Conservation (phyloP, 2,329 filamentous ascomycete species). For the Harringtonia aguacate region DNA sequence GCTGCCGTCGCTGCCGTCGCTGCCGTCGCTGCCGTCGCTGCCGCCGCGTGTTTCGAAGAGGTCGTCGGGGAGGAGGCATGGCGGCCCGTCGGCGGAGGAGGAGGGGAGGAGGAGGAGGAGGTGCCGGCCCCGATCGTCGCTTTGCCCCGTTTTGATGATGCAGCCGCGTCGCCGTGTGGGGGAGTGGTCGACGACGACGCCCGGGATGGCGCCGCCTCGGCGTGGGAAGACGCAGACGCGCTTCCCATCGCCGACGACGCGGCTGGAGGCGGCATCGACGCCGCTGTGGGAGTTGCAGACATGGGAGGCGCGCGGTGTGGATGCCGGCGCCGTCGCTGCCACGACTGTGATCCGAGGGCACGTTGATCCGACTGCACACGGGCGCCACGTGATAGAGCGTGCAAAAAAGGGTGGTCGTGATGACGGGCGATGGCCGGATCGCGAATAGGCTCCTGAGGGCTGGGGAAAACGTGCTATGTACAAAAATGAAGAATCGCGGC, state of each 20-base stretch:
- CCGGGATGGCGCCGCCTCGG: slow-evolving; percentile 3
- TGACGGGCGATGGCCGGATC: background rate
- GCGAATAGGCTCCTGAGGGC: background rate
- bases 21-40: no score
- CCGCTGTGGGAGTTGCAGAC: slow-evolving; percentile 31
- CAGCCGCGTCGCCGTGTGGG: background rate
- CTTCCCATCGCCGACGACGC: slow-evolving; percentile 2
- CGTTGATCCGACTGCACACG: background rate
- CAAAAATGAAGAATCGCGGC: slow-evolving; percentile 10
- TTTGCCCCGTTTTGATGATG: no score
- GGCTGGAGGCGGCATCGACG: slow-evolving; percentile 14
- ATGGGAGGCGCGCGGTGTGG: slow-evolving; percentile 23
- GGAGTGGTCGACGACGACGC: background rate
- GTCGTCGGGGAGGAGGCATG: background rate
- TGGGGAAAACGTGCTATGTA: slow-evolving; percentile 3
- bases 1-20: background rate
- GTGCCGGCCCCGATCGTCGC: no score
- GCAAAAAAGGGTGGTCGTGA: slow-evolving; percentile 1
- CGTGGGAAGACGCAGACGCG: slow-evolving; percentile 4
- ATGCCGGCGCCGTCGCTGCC: slow-evolving; percentile 25
- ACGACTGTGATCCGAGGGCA: slow-evolving; percentile 14
- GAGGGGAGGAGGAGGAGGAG: background rate
- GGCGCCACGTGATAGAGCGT: background rate
- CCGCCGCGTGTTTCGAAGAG: no score
- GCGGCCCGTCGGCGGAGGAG: background rate